Evolutionary conservation across 2,329 filamentous ascomycete genomes (phyloP).

Genomic region (Claviceps purpurea): DNA sequence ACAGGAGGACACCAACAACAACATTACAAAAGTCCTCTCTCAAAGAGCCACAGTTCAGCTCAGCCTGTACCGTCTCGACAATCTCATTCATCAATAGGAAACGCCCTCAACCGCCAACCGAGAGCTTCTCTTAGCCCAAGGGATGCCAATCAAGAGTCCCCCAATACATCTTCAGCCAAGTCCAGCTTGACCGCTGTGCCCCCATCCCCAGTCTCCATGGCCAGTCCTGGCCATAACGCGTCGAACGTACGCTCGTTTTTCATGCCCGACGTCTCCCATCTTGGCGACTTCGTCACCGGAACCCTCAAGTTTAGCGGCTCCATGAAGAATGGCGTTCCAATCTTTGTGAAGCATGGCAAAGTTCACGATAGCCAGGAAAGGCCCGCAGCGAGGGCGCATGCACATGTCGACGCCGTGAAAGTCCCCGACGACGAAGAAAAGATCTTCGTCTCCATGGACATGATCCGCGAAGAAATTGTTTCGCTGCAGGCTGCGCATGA

Average conservation of each 20-base stretch:
- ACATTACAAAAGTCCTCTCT: constrained; percentile 22
- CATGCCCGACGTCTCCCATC: constrained; percentile 38
- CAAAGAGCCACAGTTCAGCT: constrained; percentile 21
- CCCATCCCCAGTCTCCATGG: constrained; percentile 22
- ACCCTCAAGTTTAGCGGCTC: constrained; percentile 37
- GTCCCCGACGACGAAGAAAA: constrained; percentile 41
- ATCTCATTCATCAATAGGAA: constrained; percentile 18
- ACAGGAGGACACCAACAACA: constrained; percentile 13
- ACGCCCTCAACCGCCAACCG: constrained; percentile 22
- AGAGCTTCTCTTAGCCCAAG: constrained; percentile 22
- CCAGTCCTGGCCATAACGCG: constrained; percentile 22
- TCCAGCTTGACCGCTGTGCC: constrained; percentile 28
- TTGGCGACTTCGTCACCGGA: constrained; percentile 44
- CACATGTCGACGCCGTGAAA: constrained; percentile 35
- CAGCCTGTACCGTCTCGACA: constrained; percentile 12
- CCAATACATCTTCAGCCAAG: constrained; percentile 25
- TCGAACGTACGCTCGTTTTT: constrained; percentile 39
- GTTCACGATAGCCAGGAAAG: constrained; percentile 30
- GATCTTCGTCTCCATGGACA: constrained; percentile 48
- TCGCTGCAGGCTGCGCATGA: constrained; percentile 43
- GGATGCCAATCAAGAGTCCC: constrained; percentile 14
- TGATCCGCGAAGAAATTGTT: constrained; percentile 44
- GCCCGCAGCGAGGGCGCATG: constrained; percentile 25
- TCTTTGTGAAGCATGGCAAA: constrained; percentile 41
- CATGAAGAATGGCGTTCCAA: constrained; percentile 38